Conservation (phyloP, 2,329 filamentous ascomycete species). For the Mariannaea elegans region DNA sequence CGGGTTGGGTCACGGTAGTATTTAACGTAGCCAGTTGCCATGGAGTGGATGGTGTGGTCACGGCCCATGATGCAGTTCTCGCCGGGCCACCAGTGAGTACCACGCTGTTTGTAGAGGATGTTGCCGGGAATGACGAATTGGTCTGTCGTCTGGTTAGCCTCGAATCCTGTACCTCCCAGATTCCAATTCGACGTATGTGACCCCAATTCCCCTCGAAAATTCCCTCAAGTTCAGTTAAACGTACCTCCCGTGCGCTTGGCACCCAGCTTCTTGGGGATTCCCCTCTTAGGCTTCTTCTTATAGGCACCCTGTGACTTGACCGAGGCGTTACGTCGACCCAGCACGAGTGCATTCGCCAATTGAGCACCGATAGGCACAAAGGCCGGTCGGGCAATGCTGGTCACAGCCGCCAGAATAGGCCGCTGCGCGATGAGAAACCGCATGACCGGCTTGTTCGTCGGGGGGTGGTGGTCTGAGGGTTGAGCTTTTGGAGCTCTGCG, state of each 20-base stretch:
- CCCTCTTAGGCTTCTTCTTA: constrained; percentile 69
- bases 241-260: constrained; percentile 91
- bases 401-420: constrained; percentile 54
- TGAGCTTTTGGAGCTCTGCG: constrained; percentile 31
- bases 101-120: constrained; percentile 97
- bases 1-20: constrained; percentile 90
- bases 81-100: constrained; percentile 92
- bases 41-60: constrained; percentile 94
- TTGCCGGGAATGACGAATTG: constrained; percentile 95
- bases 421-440: constrained; percentile 57
- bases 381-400: constrained; percentile 41
- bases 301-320: constrained; percentile 74
- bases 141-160: constrained; percentile 58
- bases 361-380: constrained; percentile 37
- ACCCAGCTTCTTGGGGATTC: constrained; percentile 82
- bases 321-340: constrained; percentile 63
- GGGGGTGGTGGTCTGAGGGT: constrained; percentile 46
- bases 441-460: constrained; percentile 49
- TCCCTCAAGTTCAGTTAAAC: constrained; percentile 39
- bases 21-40: constrained; percentile 87
- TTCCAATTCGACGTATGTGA: neutral
- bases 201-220: neutral
- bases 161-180: neutral
- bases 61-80: constrained; percentile 96
- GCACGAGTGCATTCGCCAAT: constrained; percentile 52